Evolutionary conservation across 2,329 filamentous ascomycete species (phyloP).

Genomic region (Hypoxylon sp.): DNA sequence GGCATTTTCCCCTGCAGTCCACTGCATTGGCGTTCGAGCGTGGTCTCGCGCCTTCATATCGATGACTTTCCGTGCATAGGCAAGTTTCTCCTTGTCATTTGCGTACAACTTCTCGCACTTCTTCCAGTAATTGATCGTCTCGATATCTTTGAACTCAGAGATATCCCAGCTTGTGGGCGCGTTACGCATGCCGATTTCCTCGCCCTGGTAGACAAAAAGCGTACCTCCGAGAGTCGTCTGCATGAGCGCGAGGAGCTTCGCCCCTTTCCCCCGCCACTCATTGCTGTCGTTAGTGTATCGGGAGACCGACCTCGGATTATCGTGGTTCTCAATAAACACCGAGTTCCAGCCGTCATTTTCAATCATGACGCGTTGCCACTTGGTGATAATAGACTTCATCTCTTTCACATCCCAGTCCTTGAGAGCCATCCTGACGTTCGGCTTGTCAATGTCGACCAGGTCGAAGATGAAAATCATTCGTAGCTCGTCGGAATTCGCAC

Average conservation of each 20-base stretch:
- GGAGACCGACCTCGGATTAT: constrained; percentile 70
- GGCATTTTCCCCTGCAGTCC: constrained; percentile 67
- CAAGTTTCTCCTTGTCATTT: constrained; percentile 56
- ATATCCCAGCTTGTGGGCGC: constrained; percentile 70
- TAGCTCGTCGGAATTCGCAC: constrained; percentile 69
- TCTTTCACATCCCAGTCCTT: constrained; percentile 62
- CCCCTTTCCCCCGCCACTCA: constrained; percentile 61
- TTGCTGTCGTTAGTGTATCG: constrained; percentile 66
- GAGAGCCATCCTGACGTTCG: constrained; percentile 58
- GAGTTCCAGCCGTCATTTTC: constrained; percentile 71
- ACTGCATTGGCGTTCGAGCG: constrained; percentile 76
- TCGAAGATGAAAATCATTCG: constrained; percentile 80
- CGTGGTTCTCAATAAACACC: constrained; percentile 75
- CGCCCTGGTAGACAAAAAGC: constrained; percentile 75
- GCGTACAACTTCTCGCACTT: constrained; percentile 55
- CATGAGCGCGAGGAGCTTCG: constrained; percentile 71
- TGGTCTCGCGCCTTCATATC: constrained; percentile 74
- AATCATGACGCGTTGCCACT: constrained; percentile 62
- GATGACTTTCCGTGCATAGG: constrained; percentile 64
- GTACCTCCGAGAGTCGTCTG: constrained; percentile 68
- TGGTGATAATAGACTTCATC: constrained; percentile 56
- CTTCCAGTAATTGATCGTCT: constrained; percentile 63
- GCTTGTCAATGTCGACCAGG: constrained; percentile 71
- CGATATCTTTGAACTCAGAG: constrained; percentile 68
- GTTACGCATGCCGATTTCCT: constrained; percentile 75